Evolutionary conservation across 345 rosid genomes (phyloP), one percentile per base, ranked within the genome.

Genomic region (Theobroma cacao): DNA sequence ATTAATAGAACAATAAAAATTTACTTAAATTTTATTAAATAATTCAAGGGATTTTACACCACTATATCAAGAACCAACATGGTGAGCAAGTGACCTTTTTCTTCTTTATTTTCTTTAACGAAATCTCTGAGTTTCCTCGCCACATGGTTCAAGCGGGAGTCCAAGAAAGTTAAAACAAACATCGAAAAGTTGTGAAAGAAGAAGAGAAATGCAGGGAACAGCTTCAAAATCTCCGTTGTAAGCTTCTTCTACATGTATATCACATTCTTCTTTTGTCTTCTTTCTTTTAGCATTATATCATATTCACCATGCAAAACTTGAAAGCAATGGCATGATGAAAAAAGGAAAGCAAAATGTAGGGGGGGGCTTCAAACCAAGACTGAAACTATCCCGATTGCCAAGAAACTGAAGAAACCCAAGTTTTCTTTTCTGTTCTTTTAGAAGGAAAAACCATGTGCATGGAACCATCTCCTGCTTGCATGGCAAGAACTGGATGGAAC

Each of bases 181-280:
- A 38, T 55, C 6, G 31, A 34, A 73, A 71, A 55, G 64, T 31
- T 53, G 62, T 52, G 28, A 53, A 36, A 26, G 55, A 55, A 36
- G 40, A 28, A 43, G 34, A 48, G 61, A 50, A 50, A 71, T 56
- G 76, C 50, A 55, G 20, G 76, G 64, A 73, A 22, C 65, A 53
- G 34, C 30, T n/a, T 36, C 28, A 36, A 11, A 56, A 22, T 56
- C 65, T 50, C 17, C 20, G 40, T 31, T 71, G 76, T 73, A 55
- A 73, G 64, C 33, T 72, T 30, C 58, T 17, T 69, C 30, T 45
- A 26, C 40, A 6, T n/a, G n/a, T n/a, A n/a, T 20, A 4, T 72
- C 50, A n/a, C 72, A 7, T 65, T 38, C 58, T 72, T 33, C 24
- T 15, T 48, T 45, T 41, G 24, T 59, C 41, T 71, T 30, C 58